Conservation (phyloP, 2,329 filamentous ascomycete species). For the Juglanconis oblonga region DNA sequence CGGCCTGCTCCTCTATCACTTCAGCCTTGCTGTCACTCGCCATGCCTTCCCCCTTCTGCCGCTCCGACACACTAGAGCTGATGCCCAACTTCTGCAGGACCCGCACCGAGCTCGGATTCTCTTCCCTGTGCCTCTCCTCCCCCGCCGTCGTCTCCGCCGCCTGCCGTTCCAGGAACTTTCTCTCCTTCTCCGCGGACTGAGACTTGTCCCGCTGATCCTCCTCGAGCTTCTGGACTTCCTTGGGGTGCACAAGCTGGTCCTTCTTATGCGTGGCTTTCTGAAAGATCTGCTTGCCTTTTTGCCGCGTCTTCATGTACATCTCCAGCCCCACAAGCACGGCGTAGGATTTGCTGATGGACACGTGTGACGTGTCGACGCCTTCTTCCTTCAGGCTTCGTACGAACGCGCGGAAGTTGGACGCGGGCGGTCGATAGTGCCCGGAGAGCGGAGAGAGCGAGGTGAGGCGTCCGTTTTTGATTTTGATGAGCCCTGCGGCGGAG, state of each 20-base stretch:
- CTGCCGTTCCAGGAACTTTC: constrained; percentile 39
- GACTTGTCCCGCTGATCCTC: constrained; percentile 60
- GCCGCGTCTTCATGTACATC: constrained; percentile 68
- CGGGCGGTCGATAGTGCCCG: constrained; percentile 83
- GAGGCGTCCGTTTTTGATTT: constrained; percentile 78
- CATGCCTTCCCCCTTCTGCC: constrained; percentile 20
- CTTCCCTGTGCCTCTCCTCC: constrained; percentile 37
- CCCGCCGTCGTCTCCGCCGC: constrained; percentile 30
- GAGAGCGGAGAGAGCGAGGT: constrained; percentile 66
- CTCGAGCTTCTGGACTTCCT: constrained; percentile 53
- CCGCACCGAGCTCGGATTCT: constrained; percentile 24
- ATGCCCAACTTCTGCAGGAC: constrained; percentile 41
- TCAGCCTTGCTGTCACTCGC: constrained; percentile 23
- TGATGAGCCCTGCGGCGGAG: constrained; percentile 78
- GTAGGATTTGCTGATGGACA: constrained; percentile 79
- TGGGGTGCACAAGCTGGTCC: constrained; percentile 60
- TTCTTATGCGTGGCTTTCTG: constrained; percentile 50
- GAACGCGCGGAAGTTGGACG: constrained; percentile 80
- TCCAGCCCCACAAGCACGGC: constrained; percentile 80
- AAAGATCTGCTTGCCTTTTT: constrained; percentile 56
- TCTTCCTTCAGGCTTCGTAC: constrained; percentile 68
- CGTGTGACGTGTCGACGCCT: constrained; percentile 74
- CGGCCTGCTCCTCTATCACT: constrained; percentile 24
- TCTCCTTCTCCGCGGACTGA: constrained; percentile 54
- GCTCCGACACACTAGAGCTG: constrained; percentile 26